Percentiles rank a stretch among this genome's conserved stretches.
These are phyloP conservation scores for Ophiostoma sp. DNA, from an alignment of 2,329 filamentous ascomycete species.

Conservation along the genomic window DNA sequence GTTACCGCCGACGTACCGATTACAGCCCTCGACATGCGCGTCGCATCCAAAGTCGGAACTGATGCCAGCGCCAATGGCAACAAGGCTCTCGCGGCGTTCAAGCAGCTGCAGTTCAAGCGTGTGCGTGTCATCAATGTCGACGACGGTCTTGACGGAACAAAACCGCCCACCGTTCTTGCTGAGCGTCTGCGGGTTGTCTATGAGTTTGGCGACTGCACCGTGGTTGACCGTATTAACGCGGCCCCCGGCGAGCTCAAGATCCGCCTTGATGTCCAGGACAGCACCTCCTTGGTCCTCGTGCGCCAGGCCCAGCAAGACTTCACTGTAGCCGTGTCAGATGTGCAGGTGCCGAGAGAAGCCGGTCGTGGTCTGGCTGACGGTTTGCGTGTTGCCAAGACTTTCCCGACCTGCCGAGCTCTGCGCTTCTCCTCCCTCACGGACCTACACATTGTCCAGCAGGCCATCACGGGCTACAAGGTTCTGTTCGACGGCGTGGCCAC, in stretches of 20 bases:
- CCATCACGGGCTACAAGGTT: constrained; percentile 78
- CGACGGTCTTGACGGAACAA: constrained; percentile 57
- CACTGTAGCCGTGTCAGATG: constrained; percentile 72
- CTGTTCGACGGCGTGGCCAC: constrained; percentile 71
- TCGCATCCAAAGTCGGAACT: constrained; percentile 48
- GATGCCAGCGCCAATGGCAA: constrained; percentile 51
- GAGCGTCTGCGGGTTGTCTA: constrained; percentile 74
- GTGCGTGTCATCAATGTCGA: constrained; percentile 72
- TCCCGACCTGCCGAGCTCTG: constrained; percentile 70
- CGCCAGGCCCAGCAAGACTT: constrained; percentile 75
- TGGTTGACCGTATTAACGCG: constrained; percentile 83
- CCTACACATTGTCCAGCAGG: constrained; percentile 75
- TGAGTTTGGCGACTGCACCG: constrained; percentile 72
- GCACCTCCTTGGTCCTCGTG: constrained; percentile 64
- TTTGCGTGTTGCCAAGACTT: constrained; percentile 57
- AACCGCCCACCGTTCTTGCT: constrained; percentile 69
- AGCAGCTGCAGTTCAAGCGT: constrained; percentile 63
- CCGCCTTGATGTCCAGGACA: constrained; percentile 62
- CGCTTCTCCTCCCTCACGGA: constrained; percentile 66
- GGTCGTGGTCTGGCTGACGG: constrained; percentile 64
- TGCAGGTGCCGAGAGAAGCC: constrained; percentile 62
- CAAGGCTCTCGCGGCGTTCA: constrained; percentile 51
- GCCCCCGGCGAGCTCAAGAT: constrained; percentile 72
- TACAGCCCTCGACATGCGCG: constrained; percentile 50
- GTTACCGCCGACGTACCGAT: constrained; percentile 70